A percentile compares a stretch with the other conserved stretches of the same genome.
phyloP scores from a whole-genome alignment of 371 early-diverging fungal species.

The Lichtheimia hyalospora region DNA sequence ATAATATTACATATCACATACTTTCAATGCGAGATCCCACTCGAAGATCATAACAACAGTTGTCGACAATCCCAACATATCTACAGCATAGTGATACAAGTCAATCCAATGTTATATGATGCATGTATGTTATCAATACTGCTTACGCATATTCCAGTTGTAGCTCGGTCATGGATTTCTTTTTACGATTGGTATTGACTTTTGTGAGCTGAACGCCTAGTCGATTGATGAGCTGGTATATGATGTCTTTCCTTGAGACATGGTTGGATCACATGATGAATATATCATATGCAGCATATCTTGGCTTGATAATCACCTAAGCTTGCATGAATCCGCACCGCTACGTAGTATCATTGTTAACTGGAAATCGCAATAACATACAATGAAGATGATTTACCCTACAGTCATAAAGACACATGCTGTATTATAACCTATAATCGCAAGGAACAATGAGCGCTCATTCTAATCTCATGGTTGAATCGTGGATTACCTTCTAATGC shows the following conservation, averaged over 20 bases:
- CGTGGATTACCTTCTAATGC: slow-evolving; percentile 3
- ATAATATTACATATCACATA: neutral
- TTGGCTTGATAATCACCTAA: neutral
- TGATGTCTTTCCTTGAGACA: slow-evolving; percentile 5
- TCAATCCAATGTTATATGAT: neutral
- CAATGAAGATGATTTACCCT: neutral
- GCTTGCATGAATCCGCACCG: neutral
- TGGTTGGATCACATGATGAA: neutral
- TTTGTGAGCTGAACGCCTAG: slow-evolving; percentile 5
- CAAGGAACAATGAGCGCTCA: neutral
- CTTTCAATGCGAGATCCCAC: slow-evolving; percentile 6
- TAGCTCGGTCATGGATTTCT: slow-evolving; percentile 1
- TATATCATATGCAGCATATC: neutral
- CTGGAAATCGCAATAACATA: neutral
- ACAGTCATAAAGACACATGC: slow-evolving; percentile 5
- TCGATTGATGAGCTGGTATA: slow-evolving; percentile 6
- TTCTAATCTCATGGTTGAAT: neutral
- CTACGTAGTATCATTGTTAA: neutral
- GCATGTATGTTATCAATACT: neutral
- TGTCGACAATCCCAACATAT: slow-evolving; percentile 15
- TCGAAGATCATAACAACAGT: slow-evolving; percentile 12
- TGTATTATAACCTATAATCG: slow-evolving; percentile 10
- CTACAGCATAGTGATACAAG: neutral
- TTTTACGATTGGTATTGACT: slow-evolving; percentile 6
- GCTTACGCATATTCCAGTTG: slow-evolving; percentile 17